These are phyloP conservation scores for Lactarius evosmus DNA, from an alignment of 768 basidiomycete genomes.

Conservation along the genomic window DNA sequence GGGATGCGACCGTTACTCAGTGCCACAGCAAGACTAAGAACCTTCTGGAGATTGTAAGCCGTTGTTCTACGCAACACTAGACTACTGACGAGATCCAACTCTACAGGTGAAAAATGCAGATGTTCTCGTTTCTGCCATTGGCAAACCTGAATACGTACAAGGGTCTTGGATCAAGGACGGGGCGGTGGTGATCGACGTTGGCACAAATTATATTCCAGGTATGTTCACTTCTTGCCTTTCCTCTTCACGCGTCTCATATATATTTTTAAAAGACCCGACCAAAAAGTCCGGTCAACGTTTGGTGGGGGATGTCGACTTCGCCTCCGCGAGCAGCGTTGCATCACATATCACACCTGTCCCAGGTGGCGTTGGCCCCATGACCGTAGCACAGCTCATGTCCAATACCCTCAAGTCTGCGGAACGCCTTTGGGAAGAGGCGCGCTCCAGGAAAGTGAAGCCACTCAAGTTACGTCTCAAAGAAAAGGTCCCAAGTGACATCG, in stretches of 20 bases:
- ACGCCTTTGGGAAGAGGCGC: conserved; percentile 69
- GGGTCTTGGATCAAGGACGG: conserved; percentile 96
- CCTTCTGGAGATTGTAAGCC: conserved; percentile 69
- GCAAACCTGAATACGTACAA: conserved; percentile 84
- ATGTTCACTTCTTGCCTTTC: conserved; percentile 31
- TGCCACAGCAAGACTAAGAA: conserved; percentile 91
- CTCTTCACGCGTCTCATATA: conserved; percentile 1
- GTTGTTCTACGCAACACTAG: not conserved
- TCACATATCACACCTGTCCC: conserved; percentile 96
- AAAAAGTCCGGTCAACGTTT: conserved; percentile 96
- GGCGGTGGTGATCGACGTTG: conserved; percentile 94
- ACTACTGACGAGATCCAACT: not conserved
- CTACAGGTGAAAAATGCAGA: conserved; percentile 78
- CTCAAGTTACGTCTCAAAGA: conserved; percentile 74
- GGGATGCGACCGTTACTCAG: conserved; percentile 95
- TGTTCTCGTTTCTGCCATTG: conserved; percentile 95
- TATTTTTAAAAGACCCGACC: conserved; percentile 51
- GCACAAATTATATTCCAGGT: conserved; percentile 95
- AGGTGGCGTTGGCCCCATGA: conserved; percentile 99
- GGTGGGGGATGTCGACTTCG: conserved; percentile 93
- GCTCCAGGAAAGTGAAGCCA: conserved; percentile 68
- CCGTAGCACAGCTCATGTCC: conserved; percentile 95
- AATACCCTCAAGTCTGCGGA: conserved; percentile 87
- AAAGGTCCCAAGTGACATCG: conserved; percentile 94
- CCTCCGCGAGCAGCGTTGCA: conserved; percentile 70